Evolutionary conservation across 2,329 filamentous ascomycete genomes (phyloP), one percentile per base, ranked within the genome.

Genomic region (Monosporascus sp.): DNA sequence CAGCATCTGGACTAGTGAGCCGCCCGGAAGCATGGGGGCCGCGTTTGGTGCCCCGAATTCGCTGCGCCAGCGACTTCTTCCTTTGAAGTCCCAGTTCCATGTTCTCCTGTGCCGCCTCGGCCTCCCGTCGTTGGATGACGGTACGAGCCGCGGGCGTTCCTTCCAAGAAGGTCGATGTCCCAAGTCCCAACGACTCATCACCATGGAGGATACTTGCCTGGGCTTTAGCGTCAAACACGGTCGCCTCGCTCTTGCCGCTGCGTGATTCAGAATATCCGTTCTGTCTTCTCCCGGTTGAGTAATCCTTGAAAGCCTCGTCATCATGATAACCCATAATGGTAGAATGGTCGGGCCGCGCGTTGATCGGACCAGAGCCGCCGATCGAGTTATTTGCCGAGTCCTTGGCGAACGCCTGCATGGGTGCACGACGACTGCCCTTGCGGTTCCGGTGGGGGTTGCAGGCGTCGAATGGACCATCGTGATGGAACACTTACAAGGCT

Each of bases 381-480:
- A 99, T 75, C 1, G 87, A 86, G 77, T 96, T 97, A 77, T 99
- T 99, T 56, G 89, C 82, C 1, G 91, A 97, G 64, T 89, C 91
- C 65, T 90, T 90, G 22, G 94, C 91, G 72, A 97, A 99, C 2
- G 94, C 94, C 69, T 96, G 87, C 91, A 99, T 97, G 1, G 94
- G 94, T 7, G 94, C 91, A 52, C 88, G 85, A 56, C 86, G 84
- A 65, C 87, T 86, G 63, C 86, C 90, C 66, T 89, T 88, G 54
- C 90, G 86, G 71, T 97, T 99, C 59, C 94, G 90, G 69, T 96
- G 89, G 5, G 94, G 91, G 70, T 96, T 96, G 69, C 94, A 90
- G 20, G 94, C 94, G 71, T 99, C 94, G 65, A 97, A 99, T 5
- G 94, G 94, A 1, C 94, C 94, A 66, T 97, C 94, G 67, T 99